A percentile compares a stretch with the other conserved stretches of the same genome.
Evolutionary conservation across 805 yeast species (phyloP).

Genomic region (Sugiyamaella boreocaroliniensis): DNA sequence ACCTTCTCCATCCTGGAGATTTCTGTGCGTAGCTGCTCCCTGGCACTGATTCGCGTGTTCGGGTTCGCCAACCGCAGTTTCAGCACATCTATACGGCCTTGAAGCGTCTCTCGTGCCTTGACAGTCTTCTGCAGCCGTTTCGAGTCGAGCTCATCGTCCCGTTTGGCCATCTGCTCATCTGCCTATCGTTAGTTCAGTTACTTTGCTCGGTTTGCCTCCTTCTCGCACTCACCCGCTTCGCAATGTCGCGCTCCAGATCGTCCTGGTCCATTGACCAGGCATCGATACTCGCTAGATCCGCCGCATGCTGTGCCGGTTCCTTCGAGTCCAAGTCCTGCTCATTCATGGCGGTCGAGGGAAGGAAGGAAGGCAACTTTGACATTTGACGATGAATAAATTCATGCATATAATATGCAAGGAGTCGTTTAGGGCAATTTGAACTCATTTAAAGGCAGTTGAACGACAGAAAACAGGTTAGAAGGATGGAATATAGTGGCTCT

Average conservation of each 20-base stretch:
- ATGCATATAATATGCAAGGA: no score
- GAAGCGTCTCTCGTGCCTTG: conserved; percentile 40
- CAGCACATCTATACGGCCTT: conserved; percentile 41
- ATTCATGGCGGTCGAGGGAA: background rate
- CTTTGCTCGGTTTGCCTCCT: no score
- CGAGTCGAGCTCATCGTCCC: conserved; percentile 66
- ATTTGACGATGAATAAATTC: no score
- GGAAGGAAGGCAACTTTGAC: no score
- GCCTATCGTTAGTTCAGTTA: conserved; percentile 39
- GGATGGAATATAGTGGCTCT: no score
- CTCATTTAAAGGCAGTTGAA: no score
- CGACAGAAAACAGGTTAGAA: no score
- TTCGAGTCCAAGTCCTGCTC: background rate
- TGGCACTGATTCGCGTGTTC: conserved; percentile 57
- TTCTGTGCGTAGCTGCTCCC: conserved; percentile 48
- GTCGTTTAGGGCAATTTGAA: no score
- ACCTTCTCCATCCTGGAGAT: conserved; percentile 42
- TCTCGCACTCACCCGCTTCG: conserved; percentile 30
- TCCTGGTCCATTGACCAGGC: conserved; percentile 61
- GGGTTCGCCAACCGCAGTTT: conserved; percentile 45
- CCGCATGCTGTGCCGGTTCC: background rate
- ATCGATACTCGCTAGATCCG: conserved; percentile 8
- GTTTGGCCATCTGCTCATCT: conserved; percentile 48
- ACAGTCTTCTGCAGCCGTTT: conserved; percentile 66
- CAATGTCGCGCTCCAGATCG: conserved; percentile 67